phyloP scores from a whole-genome alignment of 257 asterid genomes.

The Solanum rostratum region DNA sequence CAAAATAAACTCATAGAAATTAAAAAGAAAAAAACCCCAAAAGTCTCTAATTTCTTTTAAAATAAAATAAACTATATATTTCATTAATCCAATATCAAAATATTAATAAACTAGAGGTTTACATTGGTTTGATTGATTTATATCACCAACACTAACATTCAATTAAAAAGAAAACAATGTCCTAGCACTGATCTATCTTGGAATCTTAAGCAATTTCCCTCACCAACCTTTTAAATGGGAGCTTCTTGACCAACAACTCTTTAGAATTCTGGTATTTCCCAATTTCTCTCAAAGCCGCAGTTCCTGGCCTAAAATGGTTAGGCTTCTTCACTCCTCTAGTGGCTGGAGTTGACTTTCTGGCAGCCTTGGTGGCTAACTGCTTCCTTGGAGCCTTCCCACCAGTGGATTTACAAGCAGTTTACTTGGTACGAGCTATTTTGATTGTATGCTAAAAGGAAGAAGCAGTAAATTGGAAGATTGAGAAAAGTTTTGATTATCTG shows the following conservation, averaged over 20 bases:
- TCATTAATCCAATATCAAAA: not conserved
- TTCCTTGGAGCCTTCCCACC: not conserved
- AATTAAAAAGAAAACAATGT: not conserved
- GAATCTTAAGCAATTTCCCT: not conserved
- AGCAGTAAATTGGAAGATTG: not conserved
- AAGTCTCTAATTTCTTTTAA: too few species aligned
- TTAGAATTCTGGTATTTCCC: not conserved
- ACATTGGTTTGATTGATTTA: not conserved
- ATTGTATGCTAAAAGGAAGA: not conserved
- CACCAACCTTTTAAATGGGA: not conserved
- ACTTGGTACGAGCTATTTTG: not conserved
- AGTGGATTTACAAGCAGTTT: not conserved
- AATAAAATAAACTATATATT: not conserved
- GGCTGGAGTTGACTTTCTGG: not conserved
- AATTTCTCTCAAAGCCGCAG: not conserved
- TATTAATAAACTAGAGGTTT: not conserved
- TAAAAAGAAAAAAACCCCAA: too few species aligned
- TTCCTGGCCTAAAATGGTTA: not conserved
- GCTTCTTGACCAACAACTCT: not conserved
- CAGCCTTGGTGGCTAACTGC: not conserved
- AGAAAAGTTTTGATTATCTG: not conserved
- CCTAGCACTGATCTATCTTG: not conserved
- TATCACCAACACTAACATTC: not conserved
- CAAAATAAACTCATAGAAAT: too few species aligned
- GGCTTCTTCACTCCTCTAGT: not conserved